Percentiles rank a stretch among this genome's conserved stretches.
These are phyloP conservation scores for Datisca glomerata DNA, from an alignment of 306 rosid species.

Conservation along the genomic window DNA sequence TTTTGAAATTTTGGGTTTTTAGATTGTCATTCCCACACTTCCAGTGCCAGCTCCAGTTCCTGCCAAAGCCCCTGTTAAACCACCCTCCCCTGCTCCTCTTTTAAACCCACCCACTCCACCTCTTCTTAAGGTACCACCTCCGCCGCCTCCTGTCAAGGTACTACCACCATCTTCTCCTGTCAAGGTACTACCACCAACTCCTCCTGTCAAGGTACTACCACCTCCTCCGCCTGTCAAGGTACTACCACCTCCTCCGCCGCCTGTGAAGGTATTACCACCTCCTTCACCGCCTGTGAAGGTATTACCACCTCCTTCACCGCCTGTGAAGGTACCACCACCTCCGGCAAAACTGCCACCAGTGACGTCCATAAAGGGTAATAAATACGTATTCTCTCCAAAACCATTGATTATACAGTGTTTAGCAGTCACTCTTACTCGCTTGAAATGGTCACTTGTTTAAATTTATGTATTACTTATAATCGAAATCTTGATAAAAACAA, in stretches of 20 bases:
- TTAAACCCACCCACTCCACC: slow-evolving; percentile 13
- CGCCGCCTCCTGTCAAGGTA: slow-evolving; percentile 11
- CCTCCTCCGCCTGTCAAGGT: slow-evolving; percentile 11
- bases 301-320: slow-evolving; percentile 5
- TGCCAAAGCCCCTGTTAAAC: no score
- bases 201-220: slow-evolving; percentile 11
- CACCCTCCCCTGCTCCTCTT: no score
- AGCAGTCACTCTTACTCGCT: no score
- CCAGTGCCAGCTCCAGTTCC: slow-evolving; percentile 11
- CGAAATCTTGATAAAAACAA: no score
- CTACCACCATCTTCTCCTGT: slow-evolving; percentile 1
- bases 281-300: slow-evolving; percentile 4
- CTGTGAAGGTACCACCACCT: slow-evolving; percentile 14
- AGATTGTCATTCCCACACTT: slow-evolving; percentile 8
- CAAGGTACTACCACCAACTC: slow-evolving; percentile 23
- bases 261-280: slow-evolving; percentile 13
- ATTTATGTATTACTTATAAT: no score
- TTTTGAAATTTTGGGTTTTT: not conserved
- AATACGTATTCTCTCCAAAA: not conserved
- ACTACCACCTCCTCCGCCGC: slow-evolving; percentile 15
- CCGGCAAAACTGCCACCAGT: slow-evolving; percentile 13
- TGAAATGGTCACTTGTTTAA: no score
- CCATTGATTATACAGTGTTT: not conserved
- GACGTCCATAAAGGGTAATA: not conserved
- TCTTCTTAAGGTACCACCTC: slow-evolving; percentile 20